phyloP scores from a whole-genome alignment of 495 filamentous ascomycete genomes.

The Xylaria curta region DNA sequence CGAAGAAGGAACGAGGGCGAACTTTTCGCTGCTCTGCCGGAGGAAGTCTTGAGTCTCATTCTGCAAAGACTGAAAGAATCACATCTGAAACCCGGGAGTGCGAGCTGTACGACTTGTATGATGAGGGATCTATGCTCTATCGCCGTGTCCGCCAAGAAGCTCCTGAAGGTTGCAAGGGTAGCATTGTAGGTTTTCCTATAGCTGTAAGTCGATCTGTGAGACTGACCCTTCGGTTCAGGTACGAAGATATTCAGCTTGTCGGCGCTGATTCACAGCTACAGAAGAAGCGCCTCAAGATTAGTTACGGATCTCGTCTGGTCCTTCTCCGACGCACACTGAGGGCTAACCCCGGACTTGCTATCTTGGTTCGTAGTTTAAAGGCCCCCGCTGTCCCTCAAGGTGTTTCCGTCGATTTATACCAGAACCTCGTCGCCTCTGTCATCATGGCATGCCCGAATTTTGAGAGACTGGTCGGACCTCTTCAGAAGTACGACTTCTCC shows the following conservation, averaged over 20 bases:
- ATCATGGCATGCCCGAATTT: constrained; percentile 88
- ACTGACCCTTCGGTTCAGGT: constrained; percentile 52
- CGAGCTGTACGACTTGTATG: constrained; percentile 76
- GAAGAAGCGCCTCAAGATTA: constrained; percentile 70
- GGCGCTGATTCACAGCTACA: constrained; percentile 69
- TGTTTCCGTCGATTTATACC: constrained; percentile 63
- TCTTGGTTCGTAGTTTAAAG: constrained; percentile 75
- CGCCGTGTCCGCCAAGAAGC: constrained; percentile 68
- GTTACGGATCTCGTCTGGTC: constrained; percentile 71
- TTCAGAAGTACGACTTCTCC: constrained; percentile 71
- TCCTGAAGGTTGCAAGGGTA: constrained; percentile 69
- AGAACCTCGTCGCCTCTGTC: constrained; percentile 76
- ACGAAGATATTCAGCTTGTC: constrained; percentile 72
- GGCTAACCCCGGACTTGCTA: constrained; percentile 71
- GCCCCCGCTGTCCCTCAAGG: constrained; percentile 68
- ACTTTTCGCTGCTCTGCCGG: constrained; percentile 61
- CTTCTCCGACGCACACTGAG: constrained; percentile 78
- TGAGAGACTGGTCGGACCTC: constrained; percentile 73
- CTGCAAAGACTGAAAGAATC: constrained; percentile 53
- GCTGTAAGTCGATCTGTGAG: not conserved
- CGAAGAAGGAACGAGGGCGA: constrained; percentile 51
- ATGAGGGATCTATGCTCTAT: constrained; percentile 75
- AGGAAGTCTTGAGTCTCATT: constrained; percentile 63
- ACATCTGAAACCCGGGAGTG: constrained; percentile 49
- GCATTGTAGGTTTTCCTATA: constrained; percentile 60